A percentile compares a stretch with the other conserved stretches of the same genome.
These are phyloP conservation scores for Sideroxylon spinosum DNA, from an alignment of 179 eudicot genomes.

Conservation along the genomic window DNA sequence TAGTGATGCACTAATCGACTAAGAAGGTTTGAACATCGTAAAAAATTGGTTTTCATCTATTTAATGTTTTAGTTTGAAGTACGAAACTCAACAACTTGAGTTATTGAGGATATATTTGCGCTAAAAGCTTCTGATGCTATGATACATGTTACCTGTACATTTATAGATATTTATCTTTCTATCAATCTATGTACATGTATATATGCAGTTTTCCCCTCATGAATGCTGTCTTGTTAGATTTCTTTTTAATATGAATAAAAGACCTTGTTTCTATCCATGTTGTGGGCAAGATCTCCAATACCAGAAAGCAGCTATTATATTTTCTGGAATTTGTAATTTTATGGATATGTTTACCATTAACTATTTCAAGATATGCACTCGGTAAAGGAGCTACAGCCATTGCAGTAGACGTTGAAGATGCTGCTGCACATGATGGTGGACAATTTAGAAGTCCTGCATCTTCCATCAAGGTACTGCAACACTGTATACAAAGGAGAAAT, in stretches of 20 bases:
- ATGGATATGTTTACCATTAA: constrained; percentile 32
- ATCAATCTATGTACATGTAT: not conserved
- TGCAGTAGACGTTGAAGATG: constrained; percentile 71
- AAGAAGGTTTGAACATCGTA: not conserved
- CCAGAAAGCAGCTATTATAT: not conserved
- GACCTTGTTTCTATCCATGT: not conserved
- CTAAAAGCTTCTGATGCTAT: not conserved
- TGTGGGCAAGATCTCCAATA: not conserved
- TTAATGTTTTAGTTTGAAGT: not conserved
- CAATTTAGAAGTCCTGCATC: constrained; percentile 22
- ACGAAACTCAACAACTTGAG: not conserved
- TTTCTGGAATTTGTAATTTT: constrained; percentile 1
- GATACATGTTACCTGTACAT: not conserved
- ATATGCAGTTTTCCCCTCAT: not conserved
- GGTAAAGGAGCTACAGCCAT: constrained; percentile 61
- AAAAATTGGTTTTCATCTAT: not conserved
- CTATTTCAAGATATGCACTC: constrained; percentile 66
- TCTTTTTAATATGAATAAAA: not conserved
- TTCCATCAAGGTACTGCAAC: constrained; percentile 47
- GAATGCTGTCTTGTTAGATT: constrained; percentile 1
- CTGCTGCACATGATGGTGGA: constrained; percentile 30
- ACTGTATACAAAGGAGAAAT: constrained; percentile 51
- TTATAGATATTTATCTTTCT: no score
- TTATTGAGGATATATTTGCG: not conserved
- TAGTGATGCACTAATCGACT: not conserved